A percentile compares a stretch with the other conserved stretches of the same genome.
phyloP scores from a whole-genome alignment of 768 basidiomycete genomes.

The Candolleomyces efflorescens region DNA sequence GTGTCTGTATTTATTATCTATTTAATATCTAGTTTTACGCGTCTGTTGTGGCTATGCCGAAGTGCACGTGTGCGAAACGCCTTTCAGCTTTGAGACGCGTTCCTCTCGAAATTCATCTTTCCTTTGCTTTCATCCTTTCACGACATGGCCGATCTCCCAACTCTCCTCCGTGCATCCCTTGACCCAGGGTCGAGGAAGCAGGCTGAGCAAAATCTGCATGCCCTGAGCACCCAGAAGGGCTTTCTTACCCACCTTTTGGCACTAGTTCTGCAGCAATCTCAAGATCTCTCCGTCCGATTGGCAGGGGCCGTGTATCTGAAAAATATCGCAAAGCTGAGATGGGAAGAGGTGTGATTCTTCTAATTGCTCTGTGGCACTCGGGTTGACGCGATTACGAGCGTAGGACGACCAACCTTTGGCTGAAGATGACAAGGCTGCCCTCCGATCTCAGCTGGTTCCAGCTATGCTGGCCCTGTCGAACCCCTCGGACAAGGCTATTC shows the following conservation, averaged over 20 bases:
- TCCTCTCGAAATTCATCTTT: background rate
- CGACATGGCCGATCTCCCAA: slow-evolving; percentile 61
- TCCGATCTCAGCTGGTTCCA: slow-evolving; percentile 78
- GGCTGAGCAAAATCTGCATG: slow-evolving; percentile 73
- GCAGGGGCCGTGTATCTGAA: slow-evolving; percentile 90
- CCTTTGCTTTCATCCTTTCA: slow-evolving; percentile 1
- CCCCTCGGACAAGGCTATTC: slow-evolving; percentile 65
- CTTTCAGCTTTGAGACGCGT: background rate
- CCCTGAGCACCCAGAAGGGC: slow-evolving; percentile 65
- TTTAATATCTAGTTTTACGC: background rate
- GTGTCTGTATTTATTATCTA: too few relatives aligned
- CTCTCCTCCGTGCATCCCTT: slow-evolving; percentile 69
- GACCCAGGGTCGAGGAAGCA: slow-evolving; percentile 66
- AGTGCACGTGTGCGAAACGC: background rate
- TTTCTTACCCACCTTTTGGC: slow-evolving; percentile 78
- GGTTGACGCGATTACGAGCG: background rate
- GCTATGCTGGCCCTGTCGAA: slow-evolving; percentile 86
- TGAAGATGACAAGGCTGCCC: slow-evolving; percentile 63
- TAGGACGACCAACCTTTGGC: slow-evolving; percentile 72
- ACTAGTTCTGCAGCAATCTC: slow-evolving; percentile 67
- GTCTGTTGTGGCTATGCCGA: background rate
- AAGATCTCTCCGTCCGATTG: slow-evolving; percentile 70
- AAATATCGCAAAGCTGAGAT: slow-evolving; percentile 81
- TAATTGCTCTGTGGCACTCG: background rate
- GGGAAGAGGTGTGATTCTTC: slow-evolving; percentile 69